These are phyloP conservation scores for Talaromyces ruber DNA, from an alignment of 495 filamentous ascomycete genomes.

Conservation along the genomic window DNA sequence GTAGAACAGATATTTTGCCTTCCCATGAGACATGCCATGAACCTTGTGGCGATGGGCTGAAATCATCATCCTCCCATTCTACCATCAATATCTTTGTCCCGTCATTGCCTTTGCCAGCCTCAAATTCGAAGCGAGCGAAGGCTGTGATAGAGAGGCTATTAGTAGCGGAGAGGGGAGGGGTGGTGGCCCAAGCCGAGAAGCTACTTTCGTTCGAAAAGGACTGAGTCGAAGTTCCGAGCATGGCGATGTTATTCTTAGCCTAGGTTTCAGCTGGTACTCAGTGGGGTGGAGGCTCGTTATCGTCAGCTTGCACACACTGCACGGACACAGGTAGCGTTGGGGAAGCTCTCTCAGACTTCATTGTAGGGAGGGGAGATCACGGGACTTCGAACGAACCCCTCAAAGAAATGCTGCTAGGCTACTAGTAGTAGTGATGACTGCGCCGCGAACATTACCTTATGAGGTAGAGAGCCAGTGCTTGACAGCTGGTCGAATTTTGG, in stretches of 20 bases:
- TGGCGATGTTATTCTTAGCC: not conserved
- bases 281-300: not conserved
- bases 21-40: conserved; percentile 71
- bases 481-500: not conserved
- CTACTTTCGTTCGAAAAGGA: conserved; percentile 16
- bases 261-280: not conserved
- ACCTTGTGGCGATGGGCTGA: conserved; percentile 23
- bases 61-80: conserved; percentile 62
- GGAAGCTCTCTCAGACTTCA: not conserved
- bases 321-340: not conserved
- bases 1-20: conserved; percentile 58
- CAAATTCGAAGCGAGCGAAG: conserved; percentile 79
- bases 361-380: not conserved
- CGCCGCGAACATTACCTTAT: not conserved
- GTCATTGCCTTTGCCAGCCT: conserved; percentile 65
- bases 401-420: not conserved
- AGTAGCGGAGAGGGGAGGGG: conserved; percentile 14
- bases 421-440: not conserved
- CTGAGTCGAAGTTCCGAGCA: not conserved
- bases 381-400: not conserved
- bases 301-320: not conserved
- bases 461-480: too few relatives aligned
- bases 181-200: conserved; percentile 20
- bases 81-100: conserved; percentile 82
- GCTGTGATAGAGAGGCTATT: conserved; percentile 34